Conservation (phyloP, 805 yeast species). For the Hanseniaspora thailandica region DNA sequence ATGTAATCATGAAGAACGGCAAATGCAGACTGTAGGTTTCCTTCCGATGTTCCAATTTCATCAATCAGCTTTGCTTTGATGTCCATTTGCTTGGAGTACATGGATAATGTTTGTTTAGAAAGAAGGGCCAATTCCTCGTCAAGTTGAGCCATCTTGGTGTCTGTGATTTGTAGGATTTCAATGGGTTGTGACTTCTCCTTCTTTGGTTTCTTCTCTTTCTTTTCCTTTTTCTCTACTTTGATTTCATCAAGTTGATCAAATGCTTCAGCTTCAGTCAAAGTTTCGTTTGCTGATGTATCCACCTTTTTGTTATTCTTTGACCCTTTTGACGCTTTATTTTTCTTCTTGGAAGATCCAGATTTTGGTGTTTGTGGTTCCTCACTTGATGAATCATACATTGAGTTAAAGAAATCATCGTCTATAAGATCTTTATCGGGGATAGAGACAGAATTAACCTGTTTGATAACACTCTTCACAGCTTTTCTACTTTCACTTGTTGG, state of each 20-base stretch:
- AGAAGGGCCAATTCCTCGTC: background rate
- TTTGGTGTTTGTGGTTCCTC: background rate
- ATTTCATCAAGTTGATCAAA: background rate
- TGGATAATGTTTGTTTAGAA: background rate
- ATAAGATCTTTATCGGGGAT: background rate
- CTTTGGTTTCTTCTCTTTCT: background rate
- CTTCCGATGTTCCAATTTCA: background rate
- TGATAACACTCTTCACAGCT: background rate
- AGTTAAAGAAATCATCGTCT: background rate
- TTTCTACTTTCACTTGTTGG: background rate
- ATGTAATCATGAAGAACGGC: background rate
- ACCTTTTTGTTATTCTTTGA: background rate
- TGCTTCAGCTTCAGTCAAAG: background rate
- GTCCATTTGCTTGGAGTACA: conserved; percentile 2
- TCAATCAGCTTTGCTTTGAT: background rate
- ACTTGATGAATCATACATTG: background rate
- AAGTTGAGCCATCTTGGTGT: background rate
- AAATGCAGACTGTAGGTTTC: background rate
- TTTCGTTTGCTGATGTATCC: background rate
- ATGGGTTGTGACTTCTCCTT: background rate
- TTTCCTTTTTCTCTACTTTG: background rate
- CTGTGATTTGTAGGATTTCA: background rate
- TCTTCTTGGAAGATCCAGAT: background rate
- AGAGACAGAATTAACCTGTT: background rate
- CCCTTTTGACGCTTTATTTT: background rate